Conservation (phyloP, 331 rosid species). For the Arachis monticola region DNA sequence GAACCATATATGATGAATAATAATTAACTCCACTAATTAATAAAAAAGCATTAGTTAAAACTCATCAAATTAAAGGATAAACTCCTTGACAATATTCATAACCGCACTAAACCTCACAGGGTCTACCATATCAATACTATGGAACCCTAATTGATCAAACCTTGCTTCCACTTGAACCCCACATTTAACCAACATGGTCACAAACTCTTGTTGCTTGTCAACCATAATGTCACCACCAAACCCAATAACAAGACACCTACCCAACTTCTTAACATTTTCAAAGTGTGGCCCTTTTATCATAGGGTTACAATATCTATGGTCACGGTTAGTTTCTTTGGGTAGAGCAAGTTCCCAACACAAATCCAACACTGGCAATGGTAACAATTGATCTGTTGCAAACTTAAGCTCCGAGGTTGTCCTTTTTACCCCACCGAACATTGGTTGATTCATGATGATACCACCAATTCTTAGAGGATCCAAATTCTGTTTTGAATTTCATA, state of each 20-base stretch:
- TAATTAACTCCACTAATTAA: neutral
- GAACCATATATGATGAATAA: neutral
- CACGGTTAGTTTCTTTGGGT: slow-evolving; percentile 47
- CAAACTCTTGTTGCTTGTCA: slow-evolving; percentile 61
- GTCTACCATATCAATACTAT: slow-evolving; percentile 60
- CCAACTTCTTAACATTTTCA: slow-evolving; percentile 23
- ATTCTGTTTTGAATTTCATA: neutral
- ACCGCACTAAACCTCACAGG: slow-evolving; percentile 30
- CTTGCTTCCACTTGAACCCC: slow-evolving; percentile 62
- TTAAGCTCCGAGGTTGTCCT: slow-evolving; percentile 52
- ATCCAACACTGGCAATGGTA: slow-evolving; percentile 65
- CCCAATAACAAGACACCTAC: slow-evolving; percentile 56
- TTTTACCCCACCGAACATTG: slow-evolving; percentile 61
- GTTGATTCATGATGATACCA: slow-evolving; percentile 66
- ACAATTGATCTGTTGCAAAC: slow-evolving; percentile 53
- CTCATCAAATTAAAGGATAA: slow-evolving; percentile 33
- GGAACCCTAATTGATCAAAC: slow-evolving; percentile 63
- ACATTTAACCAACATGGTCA: slow-evolving; percentile 52
- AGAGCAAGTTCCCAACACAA: slow-evolving; percentile 54
- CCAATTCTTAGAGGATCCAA: slow-evolving; percentile 48
- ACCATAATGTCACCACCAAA: slow-evolving; percentile 58
- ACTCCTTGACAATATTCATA: slow-evolving; percentile 51
- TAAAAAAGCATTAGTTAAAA: neutral
- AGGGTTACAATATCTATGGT: slow-evolving; percentile 65
- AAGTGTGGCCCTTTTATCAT: slow-evolving; percentile 48